Evolutionary conservation across 1,284 basidiomycete species (phyloP), one percentile per base, ranked within the genome.

Genomic region (Cutaneotrichosporon mucoides): DNA sequence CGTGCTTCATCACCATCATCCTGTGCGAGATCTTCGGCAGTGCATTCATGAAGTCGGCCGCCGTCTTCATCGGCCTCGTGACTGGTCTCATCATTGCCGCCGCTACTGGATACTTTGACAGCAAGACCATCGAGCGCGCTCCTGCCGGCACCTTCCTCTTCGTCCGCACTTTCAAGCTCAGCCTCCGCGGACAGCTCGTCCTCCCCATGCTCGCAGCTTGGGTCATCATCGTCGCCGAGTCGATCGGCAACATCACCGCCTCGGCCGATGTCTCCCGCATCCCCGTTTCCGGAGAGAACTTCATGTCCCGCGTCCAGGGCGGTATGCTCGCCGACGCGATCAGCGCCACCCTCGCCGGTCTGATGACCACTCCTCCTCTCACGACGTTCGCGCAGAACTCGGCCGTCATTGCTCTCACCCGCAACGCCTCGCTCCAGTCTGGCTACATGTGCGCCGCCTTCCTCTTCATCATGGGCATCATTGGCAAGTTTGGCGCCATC

Each of bases 361-460:
- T 71, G 47, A 60, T 62, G 9, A 71, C 69, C 24, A 65, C 67
- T 41, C 65, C 69, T 0, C 66, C 69, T 12, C 61, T 69, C 37
- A 69, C 69, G 12, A 71, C 68, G 43, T 71, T 71, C 58, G 67
- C 69, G 15, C 69, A 71, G 45, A 71, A 71, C 64, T 63, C 65
- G 1, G 69, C 66, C 44, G 69, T 71, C 37, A 71, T 71, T 53
- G 69, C 69, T 10, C 56, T 71, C 15, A 71, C 69, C 13, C 62
- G 69, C 48, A 69, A 69, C 58, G 69, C 69, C 33, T 68, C 66
- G 9, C 59, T 64, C 13, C 52, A 51, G 8, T 65, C 64, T 0
- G 69, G 68, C 3, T 71, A 68, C 64, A 65, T 66, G 61, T 71
- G 69, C 46, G 69, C 69, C 3, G 55, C 56, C 50, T 57, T 71